Base-by-base conservation (phyloP, 768 basidiomycete genomes). In the Sistotremastrum niveocremeum region DNA sequence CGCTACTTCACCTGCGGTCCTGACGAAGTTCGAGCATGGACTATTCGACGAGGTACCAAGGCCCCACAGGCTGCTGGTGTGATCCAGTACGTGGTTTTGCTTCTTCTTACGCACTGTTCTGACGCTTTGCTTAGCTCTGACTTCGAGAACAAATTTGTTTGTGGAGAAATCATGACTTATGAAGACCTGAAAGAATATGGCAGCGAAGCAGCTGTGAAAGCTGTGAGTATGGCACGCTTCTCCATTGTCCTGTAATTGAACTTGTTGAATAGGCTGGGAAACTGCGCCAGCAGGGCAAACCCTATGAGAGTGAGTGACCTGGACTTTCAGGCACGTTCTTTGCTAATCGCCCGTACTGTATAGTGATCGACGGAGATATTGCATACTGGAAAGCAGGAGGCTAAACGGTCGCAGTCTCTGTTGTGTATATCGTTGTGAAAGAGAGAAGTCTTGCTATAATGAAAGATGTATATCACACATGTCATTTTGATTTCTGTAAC, bases 1-100 rank as follows among this genome's bases (percentile, higher is more conserved):
- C 84, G 87, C 10, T 95, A 95, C 70, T 95, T 95, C 68, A 99
- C 95, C 11, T 93, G 88, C 57, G 95, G 95, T 7, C 93, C 93
- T 3, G 84, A 85, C 54, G 94, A 97, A 67, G 91, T 97, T 6
- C 84, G 95, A 45, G 94, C 94, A 6, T 99, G 95, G 95, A 98
- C 93, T 1, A 89, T 99, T 58, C 73, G 93, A 48, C 79, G 77
- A 48, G 91, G 89, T 20, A 93, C 83, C 30, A 95, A 91, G 61
- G 94, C 95, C 1, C 95, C 94, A 3, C 85, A 90, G 60, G 95
- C 95, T 6, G 95, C 95, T 36, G 95, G 95, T 63, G 90, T 98
- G 52, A 98, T 98, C 58, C 94, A 98, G 84, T 89, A 58, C 43
- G 84, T 70, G 8, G 31, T 34, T 33, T 36, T 12, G 40, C 28